Percentiles rank a stretch among this genome's conserved stretches.
Conservation (phyloP, 2,329 filamentous ascomycete species). For the Hysterium pulicare region DNA sequence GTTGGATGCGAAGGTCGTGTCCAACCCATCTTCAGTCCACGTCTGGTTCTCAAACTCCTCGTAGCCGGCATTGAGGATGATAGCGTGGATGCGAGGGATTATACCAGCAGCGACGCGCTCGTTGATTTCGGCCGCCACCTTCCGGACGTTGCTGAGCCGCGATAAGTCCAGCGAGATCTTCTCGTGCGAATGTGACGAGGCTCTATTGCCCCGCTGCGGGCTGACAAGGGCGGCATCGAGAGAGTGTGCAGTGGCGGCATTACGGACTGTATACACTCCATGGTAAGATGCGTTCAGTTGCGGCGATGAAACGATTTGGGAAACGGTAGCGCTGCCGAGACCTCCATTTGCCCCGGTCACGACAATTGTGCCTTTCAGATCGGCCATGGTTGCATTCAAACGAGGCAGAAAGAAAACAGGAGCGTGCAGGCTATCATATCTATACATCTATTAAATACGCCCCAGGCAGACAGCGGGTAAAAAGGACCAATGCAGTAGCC, state of each 20-base stretch:
- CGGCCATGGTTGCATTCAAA: too few species aligned
- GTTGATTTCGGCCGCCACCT: conserved; percentile 14
- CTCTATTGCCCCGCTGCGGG: not conserved
- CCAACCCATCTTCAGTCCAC: conserved; percentile 32
- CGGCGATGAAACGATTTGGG: conserved; percentile 10
- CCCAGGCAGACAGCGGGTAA: too few species aligned
- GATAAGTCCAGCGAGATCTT: conserved; percentile 7
- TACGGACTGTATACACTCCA: conserved; percentile 18
- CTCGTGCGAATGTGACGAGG: too few species aligned
- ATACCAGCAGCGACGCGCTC: conserved; percentile 9
- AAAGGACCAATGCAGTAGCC: too few species aligned
- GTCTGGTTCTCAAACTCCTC: conserved; percentile 17
- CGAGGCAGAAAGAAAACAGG: too few species aligned
- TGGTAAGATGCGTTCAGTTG: conserved; percentile 10
- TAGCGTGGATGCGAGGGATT: conserved; percentile 15
- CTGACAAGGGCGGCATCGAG: conserved; percentile 1
- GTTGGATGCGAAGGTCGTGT: conserved; percentile 30
- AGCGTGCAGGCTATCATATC: too few species aligned
- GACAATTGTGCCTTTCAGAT: conserved; percentile 16
- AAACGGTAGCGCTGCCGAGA: conserved; percentile 15
- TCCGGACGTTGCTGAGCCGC: conserved; percentile 3
- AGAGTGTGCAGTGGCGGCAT: conserved; percentile 1
- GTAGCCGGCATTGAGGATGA: conserved; percentile 18
- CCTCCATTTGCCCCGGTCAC: conserved; percentile 23
- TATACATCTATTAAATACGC: too few species aligned